Base-by-base conservation (phyloP, 768 basidiomycete genomes). In the Tricholoma hemisulphureum region DNA sequence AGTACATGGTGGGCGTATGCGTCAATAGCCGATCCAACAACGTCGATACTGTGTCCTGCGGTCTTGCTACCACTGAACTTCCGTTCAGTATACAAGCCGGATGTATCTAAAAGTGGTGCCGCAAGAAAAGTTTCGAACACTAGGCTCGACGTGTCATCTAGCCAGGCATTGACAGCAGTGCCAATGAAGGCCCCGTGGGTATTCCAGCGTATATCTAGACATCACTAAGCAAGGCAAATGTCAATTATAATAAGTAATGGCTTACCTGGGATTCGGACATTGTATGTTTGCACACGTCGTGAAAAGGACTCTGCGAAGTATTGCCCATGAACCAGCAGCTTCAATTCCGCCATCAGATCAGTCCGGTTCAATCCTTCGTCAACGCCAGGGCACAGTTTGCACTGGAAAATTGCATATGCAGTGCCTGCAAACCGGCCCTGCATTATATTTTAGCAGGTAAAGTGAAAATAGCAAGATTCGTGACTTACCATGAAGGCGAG, bases 51-150 rank as follows among this genome's bases (percentile, higher is more conserved):
- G 13, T 46, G 6, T 6, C 51, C 57, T n/a, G 51, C 51, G 29
- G 28, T 26, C 18, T 23, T 5, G 48, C 29, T 52, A 9, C 57
- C 57, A 34, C 51, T 52, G 31, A 58, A 58, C 35, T 54, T 58
- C 34, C 46, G 31, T 20, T 49, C 48, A 26, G 14, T 26, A 13
- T 48, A 24, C 13, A 18, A 4, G 9, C 23, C 23, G 6, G 4
- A 16, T 1, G n/a, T 49, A 6, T 49, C 18, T 4, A 49, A 24
- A 16, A 49, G 48, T 14, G 48, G 48, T 8, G 24, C 48, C 14
- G 48, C 48, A 49, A 49, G 48, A 34, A 24, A 28, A 7, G 24
- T 49, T 16, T 46, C 16, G 24, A 46, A 46, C 9, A 46, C 21
- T 11, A 46, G 43, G 43, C 43, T 46, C n/a, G n/a, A n/a, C n/a